Evolutionary conservation across 371 early-diverging fungal species (phyloP), one percentile per base, ranked within the genome.

Genomic region (Rhizopus microsporus): DNA sequence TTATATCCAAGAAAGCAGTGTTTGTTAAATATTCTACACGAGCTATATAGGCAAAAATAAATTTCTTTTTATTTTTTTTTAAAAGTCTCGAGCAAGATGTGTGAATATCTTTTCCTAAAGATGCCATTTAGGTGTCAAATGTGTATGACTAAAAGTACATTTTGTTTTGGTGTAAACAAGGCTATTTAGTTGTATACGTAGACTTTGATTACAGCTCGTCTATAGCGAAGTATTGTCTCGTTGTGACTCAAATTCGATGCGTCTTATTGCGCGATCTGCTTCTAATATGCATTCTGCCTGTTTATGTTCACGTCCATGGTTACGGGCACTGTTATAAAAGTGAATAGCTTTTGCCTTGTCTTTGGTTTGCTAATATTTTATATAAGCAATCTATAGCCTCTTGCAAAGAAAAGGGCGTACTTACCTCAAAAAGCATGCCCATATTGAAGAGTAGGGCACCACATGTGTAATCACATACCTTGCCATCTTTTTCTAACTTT

Each of bases 381-480:
- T 23, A 23, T 23, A 23, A 23, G 23, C 23, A 23, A 23, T 23
- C 23, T 23, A 23, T 23, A 23, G 23, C 23, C 23, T 23, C 23
- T 23, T 23, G 23, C 23, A 49, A 35, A 29, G 7, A 31, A 37
- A 15, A 43, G 15, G 15, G 16, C 3, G 43, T 31, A n/a, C 52
- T 59, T 76, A 84, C 84, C 76, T 84, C 85, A 32, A 77, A 69
- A 7, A 82, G 53, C 81, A 82, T 82, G 46, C 85, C 85, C 45
- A 82, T 63, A 48, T 84, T 84, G 43, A 68, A 80, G 2, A 82
- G 53, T 30, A 84, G 60, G 9, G 81, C 77, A 50, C 82, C 85
- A 60, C 78, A 79, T 6, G 78, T 67, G 43, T 81, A 79, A 62
- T 81, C 78, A 54, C 83, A 82, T 15, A 81, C 43, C 29, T 53